Conservation (phyloP, 1,284 basidiomycete species). For the Volvariella volvacea region DNA sequence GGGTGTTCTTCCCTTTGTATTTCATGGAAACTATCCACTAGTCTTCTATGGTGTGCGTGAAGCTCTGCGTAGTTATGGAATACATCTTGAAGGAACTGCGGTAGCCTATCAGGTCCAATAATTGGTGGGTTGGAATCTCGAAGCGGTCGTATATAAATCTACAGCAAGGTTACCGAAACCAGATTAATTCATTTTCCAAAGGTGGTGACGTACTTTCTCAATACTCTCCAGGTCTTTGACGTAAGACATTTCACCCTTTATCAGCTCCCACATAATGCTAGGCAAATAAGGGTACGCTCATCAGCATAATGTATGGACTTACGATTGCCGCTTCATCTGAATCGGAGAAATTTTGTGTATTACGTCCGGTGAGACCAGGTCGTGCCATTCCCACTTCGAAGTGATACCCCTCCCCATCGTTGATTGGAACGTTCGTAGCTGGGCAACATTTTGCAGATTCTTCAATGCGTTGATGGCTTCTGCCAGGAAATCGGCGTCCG, state of each 20-base stretch:
- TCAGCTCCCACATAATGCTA: slow-evolving; percentile 90
- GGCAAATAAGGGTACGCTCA: neutral
- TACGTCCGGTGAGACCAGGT: slow-evolving; percentile 71
- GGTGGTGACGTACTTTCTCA: slow-evolving; percentile 48
- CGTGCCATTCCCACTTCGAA: slow-evolving; percentile 81
- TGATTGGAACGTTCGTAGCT: slow-evolving; percentile 80
- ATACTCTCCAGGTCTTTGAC: slow-evolving; percentile 89
- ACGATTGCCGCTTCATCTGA: slow-evolving; percentile 86
- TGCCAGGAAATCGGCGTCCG: slow-evolving; percentile 72
- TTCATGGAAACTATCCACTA: slow-evolving; percentile 78
- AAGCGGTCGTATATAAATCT: slow-evolving; percentile 77
- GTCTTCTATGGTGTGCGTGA: slow-evolving; percentile 60
- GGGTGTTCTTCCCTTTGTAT: slow-evolving; percentile 92
- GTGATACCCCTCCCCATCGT: slow-evolving; percentile 76
- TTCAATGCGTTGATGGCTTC: slow-evolving; percentile 76
- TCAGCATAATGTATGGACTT: slow-evolving; percentile 26
- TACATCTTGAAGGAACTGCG: slow-evolving; percentile 80
- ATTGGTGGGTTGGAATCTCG: slow-evolving; percentile 70
- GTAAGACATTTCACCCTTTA: slow-evolving; percentile 93
- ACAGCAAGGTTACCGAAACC: slow-evolving; percentile 2
- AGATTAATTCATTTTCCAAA: slow-evolving; percentile 1
- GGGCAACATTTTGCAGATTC: slow-evolving; percentile 69
- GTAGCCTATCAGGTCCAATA: slow-evolving; percentile 65
- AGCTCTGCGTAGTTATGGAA: slow-evolving; percentile 89
- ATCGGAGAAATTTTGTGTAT: slow-evolving; percentile 61